Percentiles rank a stretch among this genome's conserved stretches.
phyloP scores from a whole-genome alignment of 192 early-diverging fungal genomes.

The Coemansia sp. region DNA sequence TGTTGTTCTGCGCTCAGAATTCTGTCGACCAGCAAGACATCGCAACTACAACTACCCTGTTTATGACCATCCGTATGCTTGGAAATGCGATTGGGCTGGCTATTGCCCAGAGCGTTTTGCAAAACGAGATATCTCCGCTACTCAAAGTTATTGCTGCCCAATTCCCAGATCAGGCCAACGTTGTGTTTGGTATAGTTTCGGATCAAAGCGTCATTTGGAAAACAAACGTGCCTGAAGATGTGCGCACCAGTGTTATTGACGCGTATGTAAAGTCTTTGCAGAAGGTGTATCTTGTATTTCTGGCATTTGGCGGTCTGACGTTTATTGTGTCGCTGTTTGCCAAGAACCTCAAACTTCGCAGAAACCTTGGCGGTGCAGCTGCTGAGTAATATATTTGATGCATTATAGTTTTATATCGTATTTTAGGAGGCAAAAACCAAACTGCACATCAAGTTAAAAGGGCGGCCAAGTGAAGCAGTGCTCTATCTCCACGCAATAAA shows the following conservation, averaged over 20 bases:
- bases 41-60: constrained; percentile 63
- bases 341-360: constrained; percentile 49
- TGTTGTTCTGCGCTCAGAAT: constrained; percentile 64
- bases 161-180: constrained; percentile 36
- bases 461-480: too few species aligned
- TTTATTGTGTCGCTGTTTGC: constrained; percentile 55
- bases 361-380: constrained; percentile 17
- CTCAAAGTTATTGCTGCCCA: constrained; percentile 25
- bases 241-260: constrained; percentile 47
- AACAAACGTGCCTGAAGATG: constrained; percentile 19
- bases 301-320: constrained; percentile 52
- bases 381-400: constrained; percentile 5
- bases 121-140: constrained; percentile 29
- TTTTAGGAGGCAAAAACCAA: too few species aligned
- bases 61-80: constrained; percentile 61
- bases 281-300: constrained; percentile 50
- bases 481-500: too few species aligned
- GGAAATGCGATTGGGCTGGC: constrained; percentile 59
- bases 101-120: constrained; percentile 51
- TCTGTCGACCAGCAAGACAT: constrained; percentile 57
- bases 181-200: constrained; percentile 44
- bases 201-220: constrained; percentile 38
- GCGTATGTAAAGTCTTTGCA: constrained; percentile 60
- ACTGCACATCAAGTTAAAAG: too few species aligned
- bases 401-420: constrained; percentile 16